phyloP scores from a whole-genome alignment of 75 land plant species.

The Cryptomeria japonica region DNA sequence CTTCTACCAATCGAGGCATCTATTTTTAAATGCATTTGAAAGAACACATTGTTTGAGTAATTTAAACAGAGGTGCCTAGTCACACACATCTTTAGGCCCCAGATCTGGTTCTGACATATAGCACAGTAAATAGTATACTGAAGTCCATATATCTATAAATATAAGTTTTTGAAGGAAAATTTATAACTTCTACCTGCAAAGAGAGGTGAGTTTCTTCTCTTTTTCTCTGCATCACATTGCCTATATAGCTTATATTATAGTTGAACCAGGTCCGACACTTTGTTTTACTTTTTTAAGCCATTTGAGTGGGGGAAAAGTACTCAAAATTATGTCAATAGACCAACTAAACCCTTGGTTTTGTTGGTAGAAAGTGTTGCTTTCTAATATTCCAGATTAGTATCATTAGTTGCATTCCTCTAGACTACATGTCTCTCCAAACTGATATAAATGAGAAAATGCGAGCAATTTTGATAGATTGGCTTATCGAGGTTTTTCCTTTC shows the following conservation, averaged over 20 bases:
- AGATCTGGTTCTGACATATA: not conserved
- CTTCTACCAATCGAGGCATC: not conserved
- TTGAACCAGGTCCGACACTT: no score
- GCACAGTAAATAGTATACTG: not conserved
- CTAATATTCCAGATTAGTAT: not conserved
- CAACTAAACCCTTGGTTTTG: not conserved
- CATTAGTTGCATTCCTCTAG: conserved; percentile 45
- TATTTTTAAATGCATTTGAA: not conserved
- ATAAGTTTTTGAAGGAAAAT: not conserved
- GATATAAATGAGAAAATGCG: no score
- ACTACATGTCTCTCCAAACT: conserved; percentile 69
- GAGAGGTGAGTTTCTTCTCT: conserved; percentile 21
- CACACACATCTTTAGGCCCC: not conserved
- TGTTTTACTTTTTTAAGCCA: not conserved
- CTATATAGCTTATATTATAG: not conserved
- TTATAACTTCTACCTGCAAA: no score
- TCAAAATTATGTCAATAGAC: no score
- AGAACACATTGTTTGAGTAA: not conserved
- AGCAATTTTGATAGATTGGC: no score
- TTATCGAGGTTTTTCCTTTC: no score
- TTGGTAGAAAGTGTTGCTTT: no score
- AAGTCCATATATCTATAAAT: not conserved
- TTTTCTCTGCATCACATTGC: not conserved
- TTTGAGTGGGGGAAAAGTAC: not conserved
- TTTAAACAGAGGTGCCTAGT: not conserved